Conservation (phyloP, 75 land plant genomes). For the Sequoia sempervirens region DNA sequence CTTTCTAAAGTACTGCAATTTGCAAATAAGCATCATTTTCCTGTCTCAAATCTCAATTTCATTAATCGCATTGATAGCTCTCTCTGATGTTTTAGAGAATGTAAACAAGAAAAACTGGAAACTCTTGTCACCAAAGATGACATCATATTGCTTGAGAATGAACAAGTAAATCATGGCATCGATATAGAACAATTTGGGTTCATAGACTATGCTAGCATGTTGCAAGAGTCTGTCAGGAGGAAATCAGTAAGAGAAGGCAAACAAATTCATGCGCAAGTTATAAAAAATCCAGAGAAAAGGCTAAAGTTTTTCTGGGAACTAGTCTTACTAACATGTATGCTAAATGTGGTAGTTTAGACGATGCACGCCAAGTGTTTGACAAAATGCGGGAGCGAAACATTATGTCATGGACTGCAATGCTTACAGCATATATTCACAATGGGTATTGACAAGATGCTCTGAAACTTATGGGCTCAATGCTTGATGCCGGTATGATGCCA, state of each 20-base stretch:
- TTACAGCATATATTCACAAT: constrained; percentile 6
- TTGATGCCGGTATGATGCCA: background rate
- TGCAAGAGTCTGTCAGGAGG: background rate
- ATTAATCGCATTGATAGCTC: background rate
- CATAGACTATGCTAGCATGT: background rate
- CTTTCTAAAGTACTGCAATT: constrained; percentile 27
- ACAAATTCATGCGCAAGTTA: background rate
- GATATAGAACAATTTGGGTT: background rate
- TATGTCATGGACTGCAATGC: constrained; percentile 17
- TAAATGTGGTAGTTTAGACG: background rate
- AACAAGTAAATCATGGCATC: background rate
- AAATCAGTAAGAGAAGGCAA: background rate
- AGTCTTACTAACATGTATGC: background rate
- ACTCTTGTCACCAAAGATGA: background rate
- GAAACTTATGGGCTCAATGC: background rate
- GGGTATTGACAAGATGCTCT: background rate
- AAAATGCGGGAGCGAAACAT: background rate
- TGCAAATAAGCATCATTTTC: background rate
- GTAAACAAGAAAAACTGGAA: background rate
- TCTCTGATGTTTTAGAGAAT: background rate
- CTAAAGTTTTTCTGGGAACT: background rate
- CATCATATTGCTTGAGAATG: background rate
- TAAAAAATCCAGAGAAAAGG: background rate
- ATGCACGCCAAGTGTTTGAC: background rate
- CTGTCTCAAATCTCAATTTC: background rate